These are phyloP conservation scores for Monilinia vaccinii-corymbosi DNA, from an alignment of 2,329 filamentous ascomycete species.

Conservation along the genomic window DNA sequence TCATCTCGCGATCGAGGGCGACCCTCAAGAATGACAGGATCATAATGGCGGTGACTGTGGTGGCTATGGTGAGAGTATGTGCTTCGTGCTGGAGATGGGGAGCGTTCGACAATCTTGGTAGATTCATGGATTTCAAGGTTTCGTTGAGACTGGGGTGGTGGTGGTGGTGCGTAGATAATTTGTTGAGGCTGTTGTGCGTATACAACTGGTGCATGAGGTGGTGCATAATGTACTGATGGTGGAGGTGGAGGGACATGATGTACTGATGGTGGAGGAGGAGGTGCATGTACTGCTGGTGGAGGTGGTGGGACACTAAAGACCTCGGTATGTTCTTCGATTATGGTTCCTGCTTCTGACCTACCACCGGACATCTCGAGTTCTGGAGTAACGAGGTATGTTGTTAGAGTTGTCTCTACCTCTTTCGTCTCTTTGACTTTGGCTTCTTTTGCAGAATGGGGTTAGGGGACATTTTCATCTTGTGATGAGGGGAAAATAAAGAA, in stretches of 20 bases:
- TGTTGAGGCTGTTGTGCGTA: conserved; percentile 13
- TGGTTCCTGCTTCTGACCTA: conserved; percentile 38
- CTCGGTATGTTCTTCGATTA: conserved; percentile 43
- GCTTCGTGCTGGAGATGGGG: conserved; percentile 15
- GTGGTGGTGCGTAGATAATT: conserved; percentile 11
- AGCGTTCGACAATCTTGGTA: conserved; percentile 34
- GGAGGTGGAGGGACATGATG: conserved; percentile 7
- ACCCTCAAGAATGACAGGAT: conserved; percentile 35
- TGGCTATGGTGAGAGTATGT: conserved; percentile 6
- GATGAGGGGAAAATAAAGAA: conserved; percentile 1
- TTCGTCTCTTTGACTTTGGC: conserved; percentile 3
- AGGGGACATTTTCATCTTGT: conserved; percentile 9
- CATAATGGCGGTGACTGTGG: conserved; percentile 28
- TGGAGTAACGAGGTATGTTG: conserved; percentile 20
- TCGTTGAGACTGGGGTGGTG: conserved; percentile 22
- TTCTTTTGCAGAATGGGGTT: conserved; percentile 12
- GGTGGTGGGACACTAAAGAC: conserved; percentile 29
- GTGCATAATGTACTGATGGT: conserved; percentile 13
- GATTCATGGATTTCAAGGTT: conserved; percentile 36
- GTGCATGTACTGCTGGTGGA: conserved; percentile 17
- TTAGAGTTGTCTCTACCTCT: conserved; percentile 18
- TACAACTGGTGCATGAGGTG: conserved; percentile 15
- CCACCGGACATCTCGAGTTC: conserved; percentile 31
- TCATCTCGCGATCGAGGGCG: conserved; percentile 19
- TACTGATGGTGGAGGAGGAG: conserved; percentile 15